Percentiles rank a stretch among this genome's conserved stretches.
Evolutionary conservation across 1,139 yeast genomes (phyloP).

Genomic region (Blastobotrys malaysiensis): DNA sequence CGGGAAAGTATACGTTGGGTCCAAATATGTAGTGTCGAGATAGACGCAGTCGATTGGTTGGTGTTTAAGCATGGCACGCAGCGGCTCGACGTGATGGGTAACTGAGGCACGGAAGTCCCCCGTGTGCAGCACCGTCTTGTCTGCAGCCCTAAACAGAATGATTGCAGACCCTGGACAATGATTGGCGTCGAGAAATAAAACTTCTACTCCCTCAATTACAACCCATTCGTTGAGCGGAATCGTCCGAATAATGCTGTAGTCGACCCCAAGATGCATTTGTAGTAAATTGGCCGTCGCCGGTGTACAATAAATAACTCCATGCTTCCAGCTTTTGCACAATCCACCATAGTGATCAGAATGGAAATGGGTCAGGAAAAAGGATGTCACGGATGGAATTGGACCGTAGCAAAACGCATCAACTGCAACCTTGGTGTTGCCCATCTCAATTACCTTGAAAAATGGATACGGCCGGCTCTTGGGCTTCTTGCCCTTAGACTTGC

Average conservation of each 20-base stretch:
- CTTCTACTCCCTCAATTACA: constrained; percentile 45
- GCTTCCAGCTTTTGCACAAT: constrained; percentile 66
- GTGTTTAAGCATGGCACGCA: constrained; percentile 24
- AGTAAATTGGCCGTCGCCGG: constrained; percentile 58
- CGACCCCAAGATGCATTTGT: constrained; percentile 49
- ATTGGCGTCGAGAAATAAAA: constrained; percentile 72
- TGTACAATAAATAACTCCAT: constrained; percentile 66
- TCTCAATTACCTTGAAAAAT: constrained; percentile 32
- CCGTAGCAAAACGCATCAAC: constrained; percentile 41
- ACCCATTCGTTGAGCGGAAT: constrained; percentile 42
- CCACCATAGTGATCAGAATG: constrained; percentile 96
- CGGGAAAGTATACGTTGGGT: constrained; percentile 72
- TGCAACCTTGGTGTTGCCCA: constrained; percentile 29
- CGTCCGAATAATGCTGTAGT: constrained; percentile 45
- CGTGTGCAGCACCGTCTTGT: constrained; percentile 59
- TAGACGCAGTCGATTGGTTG: constrained; percentile 29
- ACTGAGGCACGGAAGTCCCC: constrained; percentile 82
- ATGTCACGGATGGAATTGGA: constrained; percentile 28
- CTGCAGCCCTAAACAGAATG: constrained; percentile 51
- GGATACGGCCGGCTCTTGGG: constrained; percentile 23
- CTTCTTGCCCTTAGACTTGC: not conserved
- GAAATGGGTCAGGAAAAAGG: constrained; percentile 51
- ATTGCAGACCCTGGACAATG: constrained; percentile 96
- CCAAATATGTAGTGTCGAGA: constrained; percentile 76
- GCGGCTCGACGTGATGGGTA: constrained; percentile 31